phyloP scores from a whole-genome alignment of 2,329 filamentous ascomycete species.

The Juglanconis juglandina region DNA sequence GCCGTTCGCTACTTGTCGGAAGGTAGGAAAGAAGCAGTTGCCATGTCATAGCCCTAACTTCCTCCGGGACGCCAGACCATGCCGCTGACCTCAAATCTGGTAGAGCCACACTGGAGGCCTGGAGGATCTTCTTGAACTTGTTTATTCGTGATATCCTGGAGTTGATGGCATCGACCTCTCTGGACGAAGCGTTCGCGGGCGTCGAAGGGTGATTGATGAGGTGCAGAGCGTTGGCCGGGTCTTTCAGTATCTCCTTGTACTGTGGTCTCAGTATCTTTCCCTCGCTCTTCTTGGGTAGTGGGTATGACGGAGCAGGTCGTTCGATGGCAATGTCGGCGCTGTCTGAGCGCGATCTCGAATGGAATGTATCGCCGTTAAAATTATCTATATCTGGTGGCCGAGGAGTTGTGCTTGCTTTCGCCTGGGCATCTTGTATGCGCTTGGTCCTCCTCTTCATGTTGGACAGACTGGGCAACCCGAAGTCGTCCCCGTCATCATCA shows the following conservation, averaged over 20 bases:
- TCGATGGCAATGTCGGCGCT: conserved; percentile 95
- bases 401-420: conserved; percentile 26
- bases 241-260: conserved; percentile 90
- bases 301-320: conserved; percentile 76
- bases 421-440: conserved; percentile 46
- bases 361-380: conserved; percentile 3
- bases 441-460: conserved; percentile 77
- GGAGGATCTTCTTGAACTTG: conserved; percentile 95
- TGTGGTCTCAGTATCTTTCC: conserved; percentile 95
- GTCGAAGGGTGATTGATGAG: conserved; percentile 83
- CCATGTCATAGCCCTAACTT: conserved; percentile 99
- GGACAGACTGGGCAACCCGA: conserved; percentile 86
- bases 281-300: conserved; percentile 82
- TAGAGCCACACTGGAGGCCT: conserved; percentile 84
- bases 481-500: conserved; percentile 90
- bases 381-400: conserved; percentile 7
- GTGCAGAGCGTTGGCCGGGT: conserved; percentile 90
- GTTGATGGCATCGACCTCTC: conserved; percentile 81
- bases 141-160: conserved; percentile 91
- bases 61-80: conserved; percentile 91
- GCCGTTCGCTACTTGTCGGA: conserved; percentile 90
- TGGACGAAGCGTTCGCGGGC: conserved; percentile 69
- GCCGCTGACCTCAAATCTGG: conserved; percentile 79
- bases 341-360: conserved; percentile 60
- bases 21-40: conserved; percentile 92